phyloP scores from a whole-genome alignment of 495 filamentous ascomycete species.

The Trichoderma asperelloides region DNA sequence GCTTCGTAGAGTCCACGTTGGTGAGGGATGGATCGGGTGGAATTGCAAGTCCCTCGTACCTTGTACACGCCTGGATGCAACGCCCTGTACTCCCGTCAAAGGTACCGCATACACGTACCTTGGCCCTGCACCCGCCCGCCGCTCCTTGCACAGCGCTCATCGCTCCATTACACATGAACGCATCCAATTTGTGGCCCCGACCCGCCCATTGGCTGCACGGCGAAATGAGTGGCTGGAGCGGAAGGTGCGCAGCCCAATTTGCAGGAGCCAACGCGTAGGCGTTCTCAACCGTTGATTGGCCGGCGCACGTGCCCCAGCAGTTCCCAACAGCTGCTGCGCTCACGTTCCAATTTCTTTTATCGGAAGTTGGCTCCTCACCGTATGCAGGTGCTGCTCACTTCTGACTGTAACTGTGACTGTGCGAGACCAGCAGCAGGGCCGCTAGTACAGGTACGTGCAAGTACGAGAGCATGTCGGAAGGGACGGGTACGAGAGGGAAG shows the following conservation, averaged over 20 bases:
- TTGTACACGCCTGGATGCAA: too few species aligned
- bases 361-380: neutral
- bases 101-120: neutral
- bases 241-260: neutral
- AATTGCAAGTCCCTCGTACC: too few species aligned
- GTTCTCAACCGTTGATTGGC: neutral
- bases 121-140: neutral
- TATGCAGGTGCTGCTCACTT: neutral
- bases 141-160: neutral
- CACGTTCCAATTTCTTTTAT: neutral
- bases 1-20: too few species aligned
- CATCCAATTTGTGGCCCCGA: neutral
- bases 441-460: too few species aligned
- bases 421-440: neutral
- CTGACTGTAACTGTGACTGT: neutral
- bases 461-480: too few species aligned
- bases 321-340: neutral
- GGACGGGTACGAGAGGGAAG: too few species aligned
- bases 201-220: neutral
- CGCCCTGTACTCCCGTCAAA: neutral
- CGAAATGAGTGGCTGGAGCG: conserved; percentile 5
- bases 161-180: neutral
- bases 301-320: neutral
- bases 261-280: neutral
- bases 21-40: too few species aligned